phyloP scores from a whole-genome alignment of 2,329 filamentous ascomycete genomes.

The Pseudocercospora eumusae region DNA sequence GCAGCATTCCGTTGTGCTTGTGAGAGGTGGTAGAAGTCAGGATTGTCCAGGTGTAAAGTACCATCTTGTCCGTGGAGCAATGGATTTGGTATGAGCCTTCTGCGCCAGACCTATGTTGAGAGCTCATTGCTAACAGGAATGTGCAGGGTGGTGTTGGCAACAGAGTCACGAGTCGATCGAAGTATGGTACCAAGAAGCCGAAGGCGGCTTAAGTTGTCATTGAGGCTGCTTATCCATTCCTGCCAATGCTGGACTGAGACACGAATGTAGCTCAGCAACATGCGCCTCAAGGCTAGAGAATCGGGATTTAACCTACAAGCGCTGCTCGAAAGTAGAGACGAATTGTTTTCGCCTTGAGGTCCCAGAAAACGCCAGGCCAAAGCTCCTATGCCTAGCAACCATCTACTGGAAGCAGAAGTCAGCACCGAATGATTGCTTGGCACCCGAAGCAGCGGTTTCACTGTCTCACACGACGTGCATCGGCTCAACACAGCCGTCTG shows the following conservation, averaged over 20 bases:
- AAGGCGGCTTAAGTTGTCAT: constrained; percentile 64
- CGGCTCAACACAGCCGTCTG: neutral
- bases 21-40: constrained; percentile 88
- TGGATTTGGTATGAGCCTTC: constrained; percentile 74
- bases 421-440: neutral
- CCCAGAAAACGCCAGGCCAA: neutral
- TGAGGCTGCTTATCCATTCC: neutral
- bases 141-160: constrained; percentile 83
- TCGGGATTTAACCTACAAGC: neutral
- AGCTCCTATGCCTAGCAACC: neutral
- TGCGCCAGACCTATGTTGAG: neutral
- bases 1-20: constrained; percentile 95
- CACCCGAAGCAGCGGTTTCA: neutral
- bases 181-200: constrained; percentile 98
- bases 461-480: neutral
- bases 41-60: constrained; percentile 99
- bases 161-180: constrained; percentile 81
- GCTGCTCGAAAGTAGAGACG: neutral
- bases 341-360: neutral
- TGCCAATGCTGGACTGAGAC: neutral
- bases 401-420: neutral
- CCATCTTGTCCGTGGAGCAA: constrained; percentile 83
- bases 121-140: constrained; percentile 5
- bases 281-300: neutral
- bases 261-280: neutral